Evolutionary conservation across 129 eudicot genomes (phyloP).

Genomic region (Pittosporum tobira): DNA sequence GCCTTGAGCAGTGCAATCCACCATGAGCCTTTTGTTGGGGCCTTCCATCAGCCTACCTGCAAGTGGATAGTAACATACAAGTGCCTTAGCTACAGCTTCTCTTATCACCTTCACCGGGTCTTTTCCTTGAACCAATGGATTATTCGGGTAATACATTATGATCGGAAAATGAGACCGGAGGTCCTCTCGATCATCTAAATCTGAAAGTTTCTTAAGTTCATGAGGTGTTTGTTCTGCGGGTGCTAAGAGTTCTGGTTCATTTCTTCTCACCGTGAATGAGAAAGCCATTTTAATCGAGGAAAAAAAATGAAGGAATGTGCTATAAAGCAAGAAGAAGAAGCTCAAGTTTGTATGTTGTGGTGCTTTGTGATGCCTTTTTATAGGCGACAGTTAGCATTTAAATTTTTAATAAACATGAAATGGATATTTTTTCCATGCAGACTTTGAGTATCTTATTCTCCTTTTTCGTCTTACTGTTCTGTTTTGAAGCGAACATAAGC

Average conservation of each 20-base stretch:
- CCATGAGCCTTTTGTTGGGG: conserved; percentile 13
- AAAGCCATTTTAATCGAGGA: too few relatives aligned
- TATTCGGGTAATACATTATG: conserved; percentile 11
- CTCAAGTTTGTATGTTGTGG: too few relatives aligned
- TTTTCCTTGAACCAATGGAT: conserved; percentile 9
- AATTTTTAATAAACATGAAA: too few relatives aligned
- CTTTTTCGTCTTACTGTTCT: too few relatives aligned
- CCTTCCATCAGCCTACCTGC: conserved; percentile 37
- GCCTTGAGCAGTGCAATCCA: conserved; percentile 36
- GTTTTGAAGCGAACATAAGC: too few relatives aligned
- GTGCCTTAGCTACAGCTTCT: conserved; percentile 26
- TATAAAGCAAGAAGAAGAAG: too few relatives aligned
- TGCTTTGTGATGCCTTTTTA: too few relatives aligned
- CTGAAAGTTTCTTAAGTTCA: conserved; percentile 30
- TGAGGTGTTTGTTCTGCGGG: conserved; percentile 29
- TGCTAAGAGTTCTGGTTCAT: conserved; percentile 18
- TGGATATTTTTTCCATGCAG: too few relatives aligned
- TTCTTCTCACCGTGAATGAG: conserved; percentile 10
- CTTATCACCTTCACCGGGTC: conserved; percentile 24
- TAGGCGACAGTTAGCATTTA: too few relatives aligned
- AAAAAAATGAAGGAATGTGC: too few relatives aligned
- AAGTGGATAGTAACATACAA: conserved; percentile 35
- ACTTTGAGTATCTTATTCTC: too few relatives aligned
- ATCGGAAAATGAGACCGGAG: conserved; percentile 14
- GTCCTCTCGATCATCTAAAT: conserved; percentile 27